Conservation (phyloP, 305 asterid species). For the Solanum chacoense region DNA sequence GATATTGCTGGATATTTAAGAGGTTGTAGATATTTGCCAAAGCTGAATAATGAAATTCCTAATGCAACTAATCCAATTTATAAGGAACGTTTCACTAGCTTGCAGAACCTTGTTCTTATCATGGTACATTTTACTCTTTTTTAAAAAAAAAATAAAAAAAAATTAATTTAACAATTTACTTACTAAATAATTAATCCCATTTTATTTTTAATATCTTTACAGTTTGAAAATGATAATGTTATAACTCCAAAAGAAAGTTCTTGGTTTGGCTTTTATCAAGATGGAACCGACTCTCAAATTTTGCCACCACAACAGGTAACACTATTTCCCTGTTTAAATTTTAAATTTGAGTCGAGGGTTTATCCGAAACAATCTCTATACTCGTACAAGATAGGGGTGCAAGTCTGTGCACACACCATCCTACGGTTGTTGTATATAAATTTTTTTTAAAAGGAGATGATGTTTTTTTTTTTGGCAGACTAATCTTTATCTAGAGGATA, state of each 20-base stretch:
- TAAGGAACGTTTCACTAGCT: slow-evolving; percentile 10
- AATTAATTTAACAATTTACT: not conserved
- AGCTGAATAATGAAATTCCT: slow-evolving; percentile 11
- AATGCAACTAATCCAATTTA: not conserved
- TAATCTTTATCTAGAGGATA: slow-evolving; percentile 28
- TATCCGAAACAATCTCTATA: not conserved
- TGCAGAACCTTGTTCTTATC: slow-evolving; percentile 14
- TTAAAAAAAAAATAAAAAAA: not conserved
- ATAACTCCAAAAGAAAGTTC: slow-evolving; percentile 18
- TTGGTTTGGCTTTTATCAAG: slow-evolving; percentile 23
- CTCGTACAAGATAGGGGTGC: too few species aligned
- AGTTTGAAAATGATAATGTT: slow-evolving; percentile 15
- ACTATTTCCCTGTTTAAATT: not conserved
- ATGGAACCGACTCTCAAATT: slow-evolving; percentile 1
- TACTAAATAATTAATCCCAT: not conserved
- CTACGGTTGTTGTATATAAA: not conserved
- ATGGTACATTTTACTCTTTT: slow-evolving; percentile 2
- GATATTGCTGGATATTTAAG: slow-evolving; percentile 13
- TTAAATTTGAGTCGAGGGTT: fast-evolving
- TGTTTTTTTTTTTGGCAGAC: slow-evolving; percentile 14
- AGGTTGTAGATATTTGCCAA: slow-evolving; percentile 11
- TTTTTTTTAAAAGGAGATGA: not conserved
- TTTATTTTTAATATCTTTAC: not conserved
- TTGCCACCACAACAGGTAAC: slow-evolving; percentile 8
- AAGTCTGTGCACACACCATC: fast-evolving